Conservation (phyloP, 768 basidiomycete genomes). For the Agaricus blazei region DNA sequence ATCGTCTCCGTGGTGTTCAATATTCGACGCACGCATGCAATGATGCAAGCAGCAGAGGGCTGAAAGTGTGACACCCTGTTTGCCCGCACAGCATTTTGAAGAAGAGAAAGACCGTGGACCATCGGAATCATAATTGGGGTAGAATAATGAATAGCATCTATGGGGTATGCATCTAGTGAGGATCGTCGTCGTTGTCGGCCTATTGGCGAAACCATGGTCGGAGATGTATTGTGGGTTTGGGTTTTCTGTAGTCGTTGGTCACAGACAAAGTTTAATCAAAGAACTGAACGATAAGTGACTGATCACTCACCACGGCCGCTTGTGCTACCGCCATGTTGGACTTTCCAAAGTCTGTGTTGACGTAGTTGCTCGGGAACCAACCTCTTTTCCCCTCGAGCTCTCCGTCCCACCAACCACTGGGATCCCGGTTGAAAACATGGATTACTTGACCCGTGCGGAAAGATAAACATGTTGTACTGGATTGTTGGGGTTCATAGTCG, state of each 20-base stretch:
- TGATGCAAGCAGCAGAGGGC: conserved; percentile 90
- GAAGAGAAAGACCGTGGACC: conserved; percentile 76
- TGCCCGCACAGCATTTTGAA: conserved; percentile 80
- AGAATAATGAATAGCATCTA: conserved; percentile 57
- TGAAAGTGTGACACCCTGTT: conserved; percentile 82
- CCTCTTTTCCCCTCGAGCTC: conserved; percentile 85
- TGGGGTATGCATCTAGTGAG: conserved; percentile 39
- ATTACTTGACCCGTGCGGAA: conserved; percentile 92
- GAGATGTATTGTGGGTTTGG: conserved; percentile 47
- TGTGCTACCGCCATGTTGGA: conserved; percentile 25
- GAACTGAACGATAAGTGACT: conserved; percentile 1
- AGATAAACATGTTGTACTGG: conserved; percentile 74
- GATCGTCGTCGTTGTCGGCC: conserved; percentile 37
- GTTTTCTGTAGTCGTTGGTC: conserved; percentile 27
- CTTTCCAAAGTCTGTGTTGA: conserved; percentile 58
- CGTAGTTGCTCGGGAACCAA: conserved; percentile 99
- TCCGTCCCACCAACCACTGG: conserved; percentile 98
- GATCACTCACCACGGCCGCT: conserved; percentile 25
- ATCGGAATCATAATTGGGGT: conserved; percentile 81
- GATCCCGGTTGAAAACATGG: conserved; percentile 81
- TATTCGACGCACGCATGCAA: conserved; percentile 87
- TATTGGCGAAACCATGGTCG: conserved; percentile 38
- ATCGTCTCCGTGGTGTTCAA: conserved; percentile 81
- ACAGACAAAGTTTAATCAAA: conserved; percentile 8
- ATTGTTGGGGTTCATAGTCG: conserved; percentile 73